phyloP scores from a whole-genome alignment of 2,329 filamentous ascomycete genomes.

The Phaeophleospora eucalypticola region DNA sequence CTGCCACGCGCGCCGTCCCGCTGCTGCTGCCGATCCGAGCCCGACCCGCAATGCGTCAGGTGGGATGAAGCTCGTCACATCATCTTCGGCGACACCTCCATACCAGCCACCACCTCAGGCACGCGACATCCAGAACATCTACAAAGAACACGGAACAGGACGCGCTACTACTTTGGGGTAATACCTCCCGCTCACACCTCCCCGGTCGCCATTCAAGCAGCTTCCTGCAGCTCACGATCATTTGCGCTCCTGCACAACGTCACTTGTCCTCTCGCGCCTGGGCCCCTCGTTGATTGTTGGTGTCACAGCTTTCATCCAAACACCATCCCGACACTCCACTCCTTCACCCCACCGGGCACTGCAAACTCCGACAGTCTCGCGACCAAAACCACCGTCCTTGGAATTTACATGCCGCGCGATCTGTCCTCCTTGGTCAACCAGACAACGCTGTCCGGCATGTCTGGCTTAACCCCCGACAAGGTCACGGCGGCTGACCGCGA shows the following conservation, averaged over 20 bases:
- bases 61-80: neutral
- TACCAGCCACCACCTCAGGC: too few relatives aligned
- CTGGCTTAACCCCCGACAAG: constrained; percentile 24
- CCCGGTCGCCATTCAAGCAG: too few relatives aligned
- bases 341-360: too few relatives aligned
- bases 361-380: too few relatives aligned
- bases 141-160: too few relatives aligned
- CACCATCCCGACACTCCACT: neutral
- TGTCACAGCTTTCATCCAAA: neutral
- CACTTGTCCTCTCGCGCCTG: neutral
- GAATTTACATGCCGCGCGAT: constrained; percentile 40
- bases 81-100: constrained; percentile 2
- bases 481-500: neutral
- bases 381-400: neutral
- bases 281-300: neutral
- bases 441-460: constrained; percentile 31
- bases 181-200: too few relatives aligned
- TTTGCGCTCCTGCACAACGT: neutral
- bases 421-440: constrained; percentile 30
- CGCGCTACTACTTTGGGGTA: too few relatives aligned
- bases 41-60: neutral
- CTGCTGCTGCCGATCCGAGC: neutral
- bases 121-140: too few relatives aligned
- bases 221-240: neutral
- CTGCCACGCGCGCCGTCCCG: neutral